These are phyloP conservation scores for Metschnikowia koreensis DNA, from an alignment of 805 yeast genomes.

Conservation along the genomic window DNA sequence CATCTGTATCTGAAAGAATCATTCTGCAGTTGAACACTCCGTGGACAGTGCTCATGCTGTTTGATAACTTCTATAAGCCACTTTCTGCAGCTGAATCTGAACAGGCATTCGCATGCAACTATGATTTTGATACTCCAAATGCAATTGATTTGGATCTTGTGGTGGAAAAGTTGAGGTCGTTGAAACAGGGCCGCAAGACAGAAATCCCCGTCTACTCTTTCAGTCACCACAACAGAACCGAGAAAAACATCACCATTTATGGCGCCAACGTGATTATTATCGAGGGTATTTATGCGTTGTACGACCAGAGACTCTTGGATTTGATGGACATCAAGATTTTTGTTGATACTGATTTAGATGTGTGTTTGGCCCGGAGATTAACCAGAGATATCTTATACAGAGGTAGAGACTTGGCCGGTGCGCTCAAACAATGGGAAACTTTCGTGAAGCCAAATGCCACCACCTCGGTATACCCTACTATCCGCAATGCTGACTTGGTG, in stretches of 20 bases:
- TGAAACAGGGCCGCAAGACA: conserved; percentile 63
- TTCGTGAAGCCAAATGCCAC: conserved; percentile 94
- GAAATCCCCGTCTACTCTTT: conserved; percentile 54
- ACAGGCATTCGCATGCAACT: conserved; percentile 65
- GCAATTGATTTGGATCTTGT: conserved; percentile 78
- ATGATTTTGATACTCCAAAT: conserved; percentile 85
- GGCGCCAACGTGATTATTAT: conserved; percentile 92
- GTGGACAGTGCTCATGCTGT: conserved; percentile 86
- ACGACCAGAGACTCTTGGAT: conserved; percentile 63
- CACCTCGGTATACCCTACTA: conserved; percentile 67
- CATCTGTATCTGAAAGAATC: conserved; percentile 82
- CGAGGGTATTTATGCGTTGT: conserved; percentile 87
- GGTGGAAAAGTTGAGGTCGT: conserved; percentile 55
- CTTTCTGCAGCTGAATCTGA: conserved; percentile 58
- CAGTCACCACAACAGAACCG: conserved; percentile 66
- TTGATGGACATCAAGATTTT: conserved; percentile 84
- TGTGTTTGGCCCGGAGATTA: conserved; percentile 85
- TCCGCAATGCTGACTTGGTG: conserved; percentile 77
- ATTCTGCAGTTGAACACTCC: conserved; percentile 80
- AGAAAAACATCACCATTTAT: conserved; percentile 69
- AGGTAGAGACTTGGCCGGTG: conserved; percentile 80
- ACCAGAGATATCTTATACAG: conserved; percentile 83
- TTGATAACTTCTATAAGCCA: conserved; percentile 89
- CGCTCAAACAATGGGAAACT: conserved; percentile 82
- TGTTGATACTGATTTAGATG: conserved; percentile 92